Evolutionary conservation across 1,139 yeast species (phyloP).

Genomic region (Yamadazyma conglobata): DNA sequence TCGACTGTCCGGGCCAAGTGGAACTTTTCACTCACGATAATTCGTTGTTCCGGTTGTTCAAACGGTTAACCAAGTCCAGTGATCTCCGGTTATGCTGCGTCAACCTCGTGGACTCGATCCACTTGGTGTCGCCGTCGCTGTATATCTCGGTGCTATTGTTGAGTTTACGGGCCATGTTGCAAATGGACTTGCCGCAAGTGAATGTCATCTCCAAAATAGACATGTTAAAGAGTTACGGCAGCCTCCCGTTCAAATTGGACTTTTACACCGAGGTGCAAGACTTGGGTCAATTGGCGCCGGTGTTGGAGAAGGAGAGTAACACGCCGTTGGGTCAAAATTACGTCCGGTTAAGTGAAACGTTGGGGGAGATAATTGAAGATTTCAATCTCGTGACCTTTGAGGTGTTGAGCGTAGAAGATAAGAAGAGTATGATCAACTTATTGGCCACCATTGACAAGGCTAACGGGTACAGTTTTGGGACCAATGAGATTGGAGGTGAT

Average conservation of each 20-base stretch:
- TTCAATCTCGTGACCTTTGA: constrained; percentile 86
- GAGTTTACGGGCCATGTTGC: constrained; percentile 66
- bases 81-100: constrained; percentile 82
- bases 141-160: constrained; percentile 80
- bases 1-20: constrained; percentile 74
- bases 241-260: constrained; percentile 68
- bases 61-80: constrained; percentile 38
- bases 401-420: constrained; percentile 87
- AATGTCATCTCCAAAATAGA: constrained; percentile 81
- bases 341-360: constrained; percentile 67
- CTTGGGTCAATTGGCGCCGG: constrained; percentile 63
- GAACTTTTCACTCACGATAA: constrained; percentile 47
- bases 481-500: constrained; percentile 93
- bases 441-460: constrained; percentile 82
- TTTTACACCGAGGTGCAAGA: constrained; percentile 93
- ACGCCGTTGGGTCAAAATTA: constrained; percentile 60
- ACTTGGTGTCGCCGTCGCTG: constrained; percentile 83
- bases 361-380: constrained; percentile 82
- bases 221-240: constrained; percentile 58
- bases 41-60: constrained; percentile 36
- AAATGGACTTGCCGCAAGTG: constrained; percentile 43
- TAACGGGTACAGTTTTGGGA: constrained; percentile 88
- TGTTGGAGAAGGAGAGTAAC: constrained; percentile 60
- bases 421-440: constrained; percentile 82
- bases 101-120: constrained; percentile 80